Evolutionary conservation across 1,139 yeast species (phyloP).

Genomic region (Casaregolazyma lundiana): DNA sequence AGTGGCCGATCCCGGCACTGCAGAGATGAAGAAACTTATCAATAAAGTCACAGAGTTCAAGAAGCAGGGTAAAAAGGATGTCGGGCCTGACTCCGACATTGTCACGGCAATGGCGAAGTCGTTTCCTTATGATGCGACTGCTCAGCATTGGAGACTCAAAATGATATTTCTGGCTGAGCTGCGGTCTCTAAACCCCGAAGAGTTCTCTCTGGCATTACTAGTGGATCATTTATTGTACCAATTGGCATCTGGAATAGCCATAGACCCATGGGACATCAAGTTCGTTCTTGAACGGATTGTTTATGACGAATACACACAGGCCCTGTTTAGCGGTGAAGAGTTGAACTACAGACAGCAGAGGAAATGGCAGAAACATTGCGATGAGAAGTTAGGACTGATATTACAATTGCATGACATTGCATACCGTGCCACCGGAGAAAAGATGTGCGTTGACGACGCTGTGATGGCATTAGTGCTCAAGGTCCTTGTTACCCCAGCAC

Average conservation of each 20-base stretch:
- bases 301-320: conserved; percentile 17
- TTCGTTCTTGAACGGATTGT: conserved; percentile 29
- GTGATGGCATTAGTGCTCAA: conserved; percentile 28
- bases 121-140: conserved; percentile 32
- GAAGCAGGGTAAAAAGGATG: neutral
- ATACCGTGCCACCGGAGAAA: conserved; percentile 27
- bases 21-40: conserved; percentile 5
- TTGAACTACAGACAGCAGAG: conserved; percentile 11
- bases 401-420: conserved; percentile 29
- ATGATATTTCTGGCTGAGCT: conserved; percentile 39
- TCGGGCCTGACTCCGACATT: conserved; percentile 14
- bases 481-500: conserved; percentile 23
- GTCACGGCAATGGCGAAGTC: conserved; percentile 26
- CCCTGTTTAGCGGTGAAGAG: conserved; percentile 10
- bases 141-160: conserved; percentile 35
- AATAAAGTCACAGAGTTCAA: neutral
- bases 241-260: conserved; percentile 31
- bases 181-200: conserved; percentile 38
- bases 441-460: conserved; percentile 22
- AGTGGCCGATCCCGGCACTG: conserved; percentile 3
- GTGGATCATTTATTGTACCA: conserved; percentile 28
- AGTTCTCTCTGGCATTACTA: conserved; percentile 28
- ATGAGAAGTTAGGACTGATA: conserved; percentile 25
- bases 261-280: conserved; percentile 30
- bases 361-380: conserved; percentile 24